Evolutionary conservation across 345 rosid genomes (phyloP).

Genomic region (Eucalyptus erythrocorys): DNA sequence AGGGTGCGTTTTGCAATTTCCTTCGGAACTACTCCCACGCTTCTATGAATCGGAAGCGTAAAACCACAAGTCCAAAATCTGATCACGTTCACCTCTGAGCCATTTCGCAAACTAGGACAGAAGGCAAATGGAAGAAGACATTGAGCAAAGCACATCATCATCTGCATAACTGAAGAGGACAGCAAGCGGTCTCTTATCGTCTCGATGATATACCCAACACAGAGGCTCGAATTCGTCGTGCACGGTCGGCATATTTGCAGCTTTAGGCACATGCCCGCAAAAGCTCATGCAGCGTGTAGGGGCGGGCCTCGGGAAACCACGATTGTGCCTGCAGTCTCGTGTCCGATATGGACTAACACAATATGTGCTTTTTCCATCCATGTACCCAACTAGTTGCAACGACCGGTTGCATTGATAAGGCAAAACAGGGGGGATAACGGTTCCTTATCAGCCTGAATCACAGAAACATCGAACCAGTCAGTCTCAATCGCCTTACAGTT

Average conservation of each 20-base stretch:
- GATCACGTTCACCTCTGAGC: neutral
- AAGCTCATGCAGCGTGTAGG: neutral
- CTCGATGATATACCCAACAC: neutral
- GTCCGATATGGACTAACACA: neutral
- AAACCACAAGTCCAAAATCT: neutral
- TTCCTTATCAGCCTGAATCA: neutral
- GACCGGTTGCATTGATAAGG: neutral
- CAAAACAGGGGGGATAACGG: neutral
- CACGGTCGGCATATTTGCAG: accelerated
- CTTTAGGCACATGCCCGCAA: neutral
- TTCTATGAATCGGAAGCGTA: neutral
- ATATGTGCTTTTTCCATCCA: neutral
- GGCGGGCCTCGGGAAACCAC: neutral
- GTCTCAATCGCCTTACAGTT: neutral
- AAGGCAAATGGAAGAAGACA: neutral
- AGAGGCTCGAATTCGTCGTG: neutral
- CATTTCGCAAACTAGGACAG: neutral
- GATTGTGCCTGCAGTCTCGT: neutral
- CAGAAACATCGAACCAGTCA: neutral
- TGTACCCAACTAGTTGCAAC: neutral
- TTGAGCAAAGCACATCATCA: neutral
- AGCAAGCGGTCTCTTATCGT: neutral
- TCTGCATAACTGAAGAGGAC: neutral
- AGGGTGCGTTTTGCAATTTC: neutral
- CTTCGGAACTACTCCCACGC: neutral